A percentile compares a stretch with the other conserved stretches of the same genome.
Conservation (phyloP, 805 yeast species). For the Candida boleticola region DNA sequence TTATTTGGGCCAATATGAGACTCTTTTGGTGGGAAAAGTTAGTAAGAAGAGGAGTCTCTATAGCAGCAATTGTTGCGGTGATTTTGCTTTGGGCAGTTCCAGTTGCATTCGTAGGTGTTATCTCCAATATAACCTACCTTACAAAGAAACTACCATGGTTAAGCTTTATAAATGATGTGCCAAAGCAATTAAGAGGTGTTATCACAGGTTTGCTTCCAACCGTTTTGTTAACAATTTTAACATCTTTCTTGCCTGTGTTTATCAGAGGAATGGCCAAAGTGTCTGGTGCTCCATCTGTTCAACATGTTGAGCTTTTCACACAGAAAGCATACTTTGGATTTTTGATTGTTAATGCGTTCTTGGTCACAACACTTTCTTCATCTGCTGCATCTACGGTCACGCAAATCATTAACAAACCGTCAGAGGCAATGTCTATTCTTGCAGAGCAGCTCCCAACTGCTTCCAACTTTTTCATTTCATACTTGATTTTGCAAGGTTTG, state of each 20-base stretch:
- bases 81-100: slow-evolving; percentile 93
- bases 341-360: slow-evolving; percentile 68
- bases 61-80: slow-evolving; percentile 52
- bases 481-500: slow-evolving; percentile 67
- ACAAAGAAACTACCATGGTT: slow-evolving; percentile 74
- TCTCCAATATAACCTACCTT: slow-evolving; percentile 80
- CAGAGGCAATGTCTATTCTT: slow-evolving; percentile 53
- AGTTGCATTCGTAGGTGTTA: slow-evolving; percentile 94
- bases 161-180: slow-evolving; percentile 72
- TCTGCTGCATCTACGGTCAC: slow-evolving; percentile 69
- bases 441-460: slow-evolving; percentile 72
- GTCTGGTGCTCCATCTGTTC: slow-evolving; percentile 56
- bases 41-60: slow-evolving; percentile 50
- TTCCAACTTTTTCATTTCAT: slow-evolving; percentile 70
- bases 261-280: slow-evolving; percentile 68
- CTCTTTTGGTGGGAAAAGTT: slow-evolving; percentile 79
- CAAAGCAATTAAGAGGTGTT: slow-evolving; percentile 67
- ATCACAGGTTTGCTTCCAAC: slow-evolving; percentile 89
- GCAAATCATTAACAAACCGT: slow-evolving; percentile 57
- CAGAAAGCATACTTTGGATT: slow-evolving; percentile 69
- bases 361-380: slow-evolving; percentile 68
- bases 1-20: slow-evolving; percentile 72
- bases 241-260: slow-evolving; percentile 83
- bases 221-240: slow-evolving; percentile 72
- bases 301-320: slow-evolving; percentile 59